Base-by-base conservation (phyloP, 306 rosid species). In the Luffa acutangula region DNA sequence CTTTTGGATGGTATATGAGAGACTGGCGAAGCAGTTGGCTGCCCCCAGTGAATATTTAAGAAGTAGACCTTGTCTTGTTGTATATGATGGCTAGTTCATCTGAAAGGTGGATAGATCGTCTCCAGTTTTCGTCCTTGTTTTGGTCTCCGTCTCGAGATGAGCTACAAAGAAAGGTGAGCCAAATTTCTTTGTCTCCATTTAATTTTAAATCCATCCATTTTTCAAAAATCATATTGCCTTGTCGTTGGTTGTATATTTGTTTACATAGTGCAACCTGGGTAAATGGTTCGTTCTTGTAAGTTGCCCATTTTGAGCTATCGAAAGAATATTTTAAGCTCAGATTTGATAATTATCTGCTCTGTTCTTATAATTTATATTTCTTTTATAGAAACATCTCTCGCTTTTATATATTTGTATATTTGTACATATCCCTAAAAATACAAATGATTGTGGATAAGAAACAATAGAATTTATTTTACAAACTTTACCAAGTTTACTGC, bases 51-150 rank as follows among this genome's bases (percentile, higher is more conserved):
- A 51, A 49, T 49, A 74, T 51, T 51, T 48, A 7, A 69, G 51
- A 4, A 51, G 64, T 34, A 75, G 63, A 75, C 5, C 17, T 3
- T 73, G 15, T 73, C 1, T 75, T 75, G 78, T 51, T 34, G 17
- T 18, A 4, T 51, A 51, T 34, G 62, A 91, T 91, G 97, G 90
- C 89, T 76, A 85, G 58, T 83, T 20, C 90, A 64, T 80, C 73
- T 31, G 98, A 89, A 82, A 89, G 93, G 79, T 93, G 98, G 98
- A 87, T 84, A 17, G 98, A 91, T 70, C 85, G 97, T 33, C 90
- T 93, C 56, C 92, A 83, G 45, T 87, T 70, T 86, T 88, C 98
- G 9, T 93, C 97, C 34, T 81, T 93, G 87, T 93, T 91, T 77
- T 92, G 93, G 98, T 91, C 92, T 77, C 92, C 98, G 11, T 97